These are phyloP conservation scores for Arachnopeziza araneosa DNA, from an alignment of 2,329 filamentous ascomycete species.

Conservation along the genomic window DNA sequence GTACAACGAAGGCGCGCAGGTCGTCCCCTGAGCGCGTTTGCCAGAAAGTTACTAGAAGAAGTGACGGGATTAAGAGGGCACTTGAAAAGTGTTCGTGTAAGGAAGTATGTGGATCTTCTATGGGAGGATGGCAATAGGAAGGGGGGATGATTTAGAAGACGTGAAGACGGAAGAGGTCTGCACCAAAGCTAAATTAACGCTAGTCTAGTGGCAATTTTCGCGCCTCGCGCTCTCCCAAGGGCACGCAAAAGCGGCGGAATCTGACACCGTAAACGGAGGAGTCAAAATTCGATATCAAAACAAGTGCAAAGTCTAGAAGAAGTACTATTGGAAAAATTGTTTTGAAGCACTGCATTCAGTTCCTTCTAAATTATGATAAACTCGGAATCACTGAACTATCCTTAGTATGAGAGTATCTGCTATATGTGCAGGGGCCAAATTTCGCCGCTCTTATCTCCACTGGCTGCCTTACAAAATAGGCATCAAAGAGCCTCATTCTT, in stretches of 20 bases:
- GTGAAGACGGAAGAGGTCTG: constrained; percentile 1
- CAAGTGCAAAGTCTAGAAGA: too few relatives aligned
- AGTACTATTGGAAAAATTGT: too few relatives aligned
- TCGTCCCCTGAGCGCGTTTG: neutral
- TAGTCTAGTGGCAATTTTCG: neutral
- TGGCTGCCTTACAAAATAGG: neutral
- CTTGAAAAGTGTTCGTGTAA: neutral
- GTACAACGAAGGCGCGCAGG: neutral
- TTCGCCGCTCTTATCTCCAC: too few relatives aligned
- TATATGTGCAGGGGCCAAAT: too few relatives aligned
- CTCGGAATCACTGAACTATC: too few relatives aligned
- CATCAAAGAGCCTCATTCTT: neutral
- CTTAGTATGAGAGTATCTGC: too few relatives aligned
- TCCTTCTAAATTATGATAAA: too few relatives aligned
- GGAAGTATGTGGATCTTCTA: neutral
- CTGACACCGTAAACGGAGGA: too few relatives aligned
- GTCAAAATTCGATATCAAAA: too few relatives aligned
- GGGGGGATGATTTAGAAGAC: constrained; percentile 8
- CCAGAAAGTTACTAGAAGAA: neutral
- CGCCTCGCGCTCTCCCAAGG: neutral
- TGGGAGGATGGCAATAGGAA: neutral
- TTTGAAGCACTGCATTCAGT: too few relatives aligned
- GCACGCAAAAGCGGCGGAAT: too few relatives aligned
- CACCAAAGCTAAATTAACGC: too few relatives aligned
- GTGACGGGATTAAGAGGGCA: neutral